Evolutionary conservation across 495 filamentous ascomycete species (phyloP).

Genomic region (Talaromyces thailandensis): DNA sequence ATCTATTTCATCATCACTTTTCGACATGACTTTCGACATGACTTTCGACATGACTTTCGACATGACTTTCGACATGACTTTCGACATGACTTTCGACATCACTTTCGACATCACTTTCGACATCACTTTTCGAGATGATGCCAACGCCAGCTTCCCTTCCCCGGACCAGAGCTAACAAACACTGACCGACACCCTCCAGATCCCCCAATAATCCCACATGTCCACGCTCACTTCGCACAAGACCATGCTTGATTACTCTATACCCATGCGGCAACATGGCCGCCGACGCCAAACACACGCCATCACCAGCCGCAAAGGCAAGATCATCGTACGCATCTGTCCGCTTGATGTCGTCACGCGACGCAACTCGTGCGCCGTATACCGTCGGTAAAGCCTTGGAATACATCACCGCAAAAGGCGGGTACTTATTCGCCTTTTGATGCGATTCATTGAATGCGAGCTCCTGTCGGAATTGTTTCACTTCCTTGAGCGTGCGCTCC

Average conservation of each 20-base stretch:
- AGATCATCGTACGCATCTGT: conserved; percentile 81
- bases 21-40: no score
- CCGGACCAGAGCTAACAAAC: conserved; percentile 54
- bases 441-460: conserved; percentile 51
- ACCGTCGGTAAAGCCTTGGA: conserved; percentile 82
- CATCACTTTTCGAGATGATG: background rate
- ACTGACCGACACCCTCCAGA: conserved; percentile 69
- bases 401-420: conserved; percentile 79
- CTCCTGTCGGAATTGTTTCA: conserved; percentile 64
- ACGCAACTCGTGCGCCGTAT: conserved; percentile 62
- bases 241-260: conserved; percentile 55
- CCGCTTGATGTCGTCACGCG: conserved; percentile 58
- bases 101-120: no score
- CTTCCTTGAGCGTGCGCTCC: conserved; percentile 60
- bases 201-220: conserved; percentile 84
- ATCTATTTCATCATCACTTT: background rate
- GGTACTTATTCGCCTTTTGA: conserved; percentile 61
- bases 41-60: no score
- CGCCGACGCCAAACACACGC: conserved; percentile 76
- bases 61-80: no score
- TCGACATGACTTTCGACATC: no score
- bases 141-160: conserved; percentile 67
- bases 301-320: conserved; percentile 80
- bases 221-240: conserved; percentile 71
- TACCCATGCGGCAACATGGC: conserved; percentile 85